phyloP scores from a whole-genome alignment of 768 basidiomycete genomes.

The Trametopsis cervina region DNA sequence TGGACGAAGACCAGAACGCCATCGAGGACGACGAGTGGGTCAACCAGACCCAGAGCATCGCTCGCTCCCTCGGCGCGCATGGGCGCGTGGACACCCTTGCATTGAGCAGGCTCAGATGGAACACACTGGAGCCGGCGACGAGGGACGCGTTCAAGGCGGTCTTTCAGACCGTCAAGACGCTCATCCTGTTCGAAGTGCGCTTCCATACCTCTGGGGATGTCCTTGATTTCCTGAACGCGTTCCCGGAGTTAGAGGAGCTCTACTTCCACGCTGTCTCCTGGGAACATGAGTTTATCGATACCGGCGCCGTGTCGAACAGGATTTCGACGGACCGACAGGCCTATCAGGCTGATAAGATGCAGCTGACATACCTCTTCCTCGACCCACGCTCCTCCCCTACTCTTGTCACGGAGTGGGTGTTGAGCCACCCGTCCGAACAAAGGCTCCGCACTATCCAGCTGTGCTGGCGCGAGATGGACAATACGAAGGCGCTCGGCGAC shows the following conservation, averaged over 20 bases:
- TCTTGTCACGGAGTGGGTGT: conserved; percentile 22
- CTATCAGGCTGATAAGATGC: conserved; percentile 13
- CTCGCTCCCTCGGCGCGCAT: conserved; percentile 10
- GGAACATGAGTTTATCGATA: conserved; percentile 17
- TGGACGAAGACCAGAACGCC: conserved; percentile 7
- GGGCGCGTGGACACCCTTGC: conserved; percentile 16
- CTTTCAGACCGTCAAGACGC: conserved; percentile 14
- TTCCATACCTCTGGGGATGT: conserved; percentile 21
- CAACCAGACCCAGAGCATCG: conserved; percentile 13
- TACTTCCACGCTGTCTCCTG: conserved; percentile 25
- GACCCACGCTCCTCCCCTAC: conserved; percentile 23
- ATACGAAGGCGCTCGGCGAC: conserved; percentile 20
- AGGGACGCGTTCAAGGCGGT: conserved; percentile 15
- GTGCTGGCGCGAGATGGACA: conserved; percentile 23
- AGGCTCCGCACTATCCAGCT: conserved; percentile 22
- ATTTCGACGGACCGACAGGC: conserved; percentile 2
- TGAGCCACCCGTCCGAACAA: conserved; percentile 20
- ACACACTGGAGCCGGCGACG: conserved; percentile 16
- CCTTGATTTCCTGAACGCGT: conserved; percentile 19
- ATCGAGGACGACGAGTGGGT: conserved; percentile 20
- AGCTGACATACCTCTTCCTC: conserved; percentile 22
- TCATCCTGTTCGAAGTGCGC: conserved; percentile 23
- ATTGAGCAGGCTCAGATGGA: conserved; percentile 21
- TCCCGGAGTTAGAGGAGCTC: conserved; percentile 21
- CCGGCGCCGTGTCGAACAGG: background rate